Conservation (phyloP, 495 filamentous ascomycete genomes). For the Xylona heveae region DNA sequence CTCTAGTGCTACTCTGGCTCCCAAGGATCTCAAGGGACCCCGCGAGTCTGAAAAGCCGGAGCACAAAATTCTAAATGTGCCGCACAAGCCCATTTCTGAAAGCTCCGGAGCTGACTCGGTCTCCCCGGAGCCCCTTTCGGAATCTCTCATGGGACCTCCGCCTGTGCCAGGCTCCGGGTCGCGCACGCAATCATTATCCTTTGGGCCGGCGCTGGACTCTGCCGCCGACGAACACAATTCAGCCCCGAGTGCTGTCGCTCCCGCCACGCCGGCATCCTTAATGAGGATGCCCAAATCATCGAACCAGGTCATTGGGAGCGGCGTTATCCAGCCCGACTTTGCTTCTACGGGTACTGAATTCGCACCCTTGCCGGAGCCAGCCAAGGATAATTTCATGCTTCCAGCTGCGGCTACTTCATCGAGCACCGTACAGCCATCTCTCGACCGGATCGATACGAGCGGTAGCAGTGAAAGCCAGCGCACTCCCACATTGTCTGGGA, state of each 20-base stretch:
- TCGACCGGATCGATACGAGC: slow-evolving; percentile 9
- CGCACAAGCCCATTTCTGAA: slow-evolving; percentile 22
- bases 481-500: slow-evolving; percentile 9
- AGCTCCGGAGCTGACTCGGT: slow-evolving; percentile 47
- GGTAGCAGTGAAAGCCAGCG: slow-evolving; percentile 7
- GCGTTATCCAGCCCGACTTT: no score
- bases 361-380: no score
- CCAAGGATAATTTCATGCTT: slow-evolving; percentile 44
- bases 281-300: slow-evolving; percentile 51
- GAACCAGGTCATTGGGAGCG: no score
- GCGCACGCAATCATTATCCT: no score
- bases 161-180: slow-evolving; percentile 29
- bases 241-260: no score
- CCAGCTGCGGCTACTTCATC: slow-evolving; percentile 37
- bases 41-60: slow-evolving; percentile 9
- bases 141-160: slow-evolving; percentile 52
- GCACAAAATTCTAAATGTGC: slow-evolving; percentile 7
- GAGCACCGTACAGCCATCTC: slow-evolving; percentile 13
- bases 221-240: slow-evolving; percentile 9
- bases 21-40: slow-evolving; percentile 28
- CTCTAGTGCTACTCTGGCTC: slow-evolving; percentile 31
- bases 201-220: slow-evolving; percentile 14
- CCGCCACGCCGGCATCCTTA: slow-evolving; percentile 69
- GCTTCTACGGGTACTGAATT: no score
- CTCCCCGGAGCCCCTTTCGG: slow-evolving; percentile 47